Evolutionary conservation across 768 basidiomycete species (phyloP), one percentile per base, ranked within the genome.

Genomic region (Sporobolomyces roseus): DNA sequence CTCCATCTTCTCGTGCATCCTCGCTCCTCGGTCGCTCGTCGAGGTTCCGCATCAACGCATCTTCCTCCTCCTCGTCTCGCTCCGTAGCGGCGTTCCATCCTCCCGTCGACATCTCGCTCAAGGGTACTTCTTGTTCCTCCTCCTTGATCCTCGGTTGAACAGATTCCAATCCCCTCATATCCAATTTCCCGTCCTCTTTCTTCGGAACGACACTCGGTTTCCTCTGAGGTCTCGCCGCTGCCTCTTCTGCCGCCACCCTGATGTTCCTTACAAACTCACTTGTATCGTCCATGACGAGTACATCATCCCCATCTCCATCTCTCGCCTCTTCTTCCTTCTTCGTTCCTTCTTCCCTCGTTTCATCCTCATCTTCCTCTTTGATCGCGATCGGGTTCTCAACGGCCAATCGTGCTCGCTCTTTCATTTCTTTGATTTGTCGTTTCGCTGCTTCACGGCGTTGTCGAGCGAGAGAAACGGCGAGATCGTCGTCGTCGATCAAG

Each of bases 401-500:
- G 36, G 23, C 52, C 3, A 35, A 33, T 12, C 33, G 74, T 63
- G 75, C 61, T 3, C 2, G 90, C 91, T 29, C 54, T 63, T 72
- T 70, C 53, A 75, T 50, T 38, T 60, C 61, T 75, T 89, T 91
- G 77, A 89, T 88, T 27, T 83, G 76, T 77, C 89, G 91, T 76
- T 84, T 85, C 6, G 91, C 81, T 74, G 89, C 90, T 55, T 88
- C 88, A 75, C 88, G 85, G 65, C 96, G 84, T 66, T 90, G 86
- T 14, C 90, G 85, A 41, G 94, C 88, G 66, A 98, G 82, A 32
- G 90, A 91, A 48, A 90, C 89, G 82, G 97, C 93, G 49, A 99
- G 84, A 76, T 99, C 96, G 79, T 99, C 96, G 78, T 99, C 96
- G 80, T 98, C 96, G 71, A 98, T 88, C 79, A 96, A 43, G 55